Evolutionary conservation across 1,139 yeast species (phyloP).

Genomic region (Arxiozyma heterogenica): DNA sequence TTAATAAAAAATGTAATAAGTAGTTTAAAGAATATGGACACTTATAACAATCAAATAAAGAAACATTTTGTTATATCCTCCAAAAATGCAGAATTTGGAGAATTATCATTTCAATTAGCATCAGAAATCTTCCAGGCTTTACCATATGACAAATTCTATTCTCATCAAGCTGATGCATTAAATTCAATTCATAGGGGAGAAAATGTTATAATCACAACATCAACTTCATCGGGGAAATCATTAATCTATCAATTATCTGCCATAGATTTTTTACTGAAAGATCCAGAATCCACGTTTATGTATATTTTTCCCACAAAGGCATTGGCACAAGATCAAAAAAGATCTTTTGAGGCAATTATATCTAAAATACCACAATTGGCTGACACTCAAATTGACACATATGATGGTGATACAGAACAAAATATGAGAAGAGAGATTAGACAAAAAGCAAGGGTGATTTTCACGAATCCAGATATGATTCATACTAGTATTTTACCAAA

Average conservation of each 20-base stretch:
- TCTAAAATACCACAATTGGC: slow-evolving; percentile 34
- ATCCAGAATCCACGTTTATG: slow-evolving; percentile 61
- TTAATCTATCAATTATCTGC: slow-evolving; percentile 85
- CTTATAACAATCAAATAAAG: slow-evolving; percentile 56
- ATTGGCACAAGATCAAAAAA: slow-evolving; percentile 87
- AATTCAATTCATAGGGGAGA: slow-evolving; percentile 43
- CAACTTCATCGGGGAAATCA: slow-evolving; percentile 94
- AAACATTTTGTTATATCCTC: slow-evolving; percentile 36
- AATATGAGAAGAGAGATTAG: slow-evolving; percentile 46
- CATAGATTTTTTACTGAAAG: slow-evolving; percentile 39
- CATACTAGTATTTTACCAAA: slow-evolving; percentile 79
- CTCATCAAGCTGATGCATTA: slow-evolving; percentile 77
- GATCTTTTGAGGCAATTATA: slow-evolving; percentile 61
- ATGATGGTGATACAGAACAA: slow-evolving; percentile 83
- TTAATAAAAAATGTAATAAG: slow-evolving; percentile 40
- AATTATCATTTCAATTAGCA: slow-evolving; percentile 35
- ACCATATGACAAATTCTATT: slow-evolving; percentile 47
- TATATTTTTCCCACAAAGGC: slow-evolving; percentile 96
- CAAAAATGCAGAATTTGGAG: slow-evolving; percentile 39
- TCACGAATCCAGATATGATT: slow-evolving; percentile 91
- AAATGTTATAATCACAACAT: slow-evolving; percentile 78
- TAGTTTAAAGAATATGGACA: slow-evolving; percentile 38
- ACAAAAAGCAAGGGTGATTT: slow-evolving; percentile 62
- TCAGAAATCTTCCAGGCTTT: slow-evolving; percentile 43
- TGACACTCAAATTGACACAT: slow-evolving; percentile 51